These are phyloP conservation scores for Fragaria iinumae DNA, from an alignment of 306 rosid genomes.

Conservation along the genomic window DNA sequence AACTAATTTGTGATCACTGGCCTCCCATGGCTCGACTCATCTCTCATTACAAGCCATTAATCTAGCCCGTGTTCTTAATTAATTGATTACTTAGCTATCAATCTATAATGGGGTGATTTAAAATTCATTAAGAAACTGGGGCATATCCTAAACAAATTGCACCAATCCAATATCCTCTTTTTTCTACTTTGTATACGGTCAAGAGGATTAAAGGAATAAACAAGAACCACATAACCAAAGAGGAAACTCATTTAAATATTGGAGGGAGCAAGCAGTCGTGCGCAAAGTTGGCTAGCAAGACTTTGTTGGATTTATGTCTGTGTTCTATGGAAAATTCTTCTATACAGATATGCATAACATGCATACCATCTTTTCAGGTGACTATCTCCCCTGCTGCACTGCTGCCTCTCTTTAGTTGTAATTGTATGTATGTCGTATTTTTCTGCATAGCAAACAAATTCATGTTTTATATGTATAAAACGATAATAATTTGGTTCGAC, in stretches of 20 bases:
- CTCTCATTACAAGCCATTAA: background rate
- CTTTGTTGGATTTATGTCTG: conserved; percentile 23
- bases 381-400: too few relatives aligned
- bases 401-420: too few relatives aligned
- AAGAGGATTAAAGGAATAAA: background rate
- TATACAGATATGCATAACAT: too few relatives aligned
- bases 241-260: background rate
- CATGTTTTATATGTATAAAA: too few relatives aligned
- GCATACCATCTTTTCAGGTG: too few relatives aligned
- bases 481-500: too few relatives aligned
- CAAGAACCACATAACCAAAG: conserved; percentile 21
- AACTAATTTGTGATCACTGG: background rate
- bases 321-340: too few relatives aligned
- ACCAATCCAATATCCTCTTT: conserved; percentile 17
- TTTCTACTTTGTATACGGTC: background rate
- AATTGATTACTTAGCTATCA: background rate
- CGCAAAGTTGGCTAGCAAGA: conserved; percentile 21
- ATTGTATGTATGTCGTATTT: too few relatives aligned
- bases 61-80: background rate
- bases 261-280: conserved; percentile 24
- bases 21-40: conserved; percentile 13
- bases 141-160: conserved; percentile 3
- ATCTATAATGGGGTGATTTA: background rate
- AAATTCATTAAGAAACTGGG: background rate
- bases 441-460: too few relatives aligned